A percentile compares a stretch with the other conserved stretches of the same genome.
phyloP scores from a whole-genome alignment of 2,329 filamentous ascomycete genomes.

The Aureobasidium zeae region DNA sequence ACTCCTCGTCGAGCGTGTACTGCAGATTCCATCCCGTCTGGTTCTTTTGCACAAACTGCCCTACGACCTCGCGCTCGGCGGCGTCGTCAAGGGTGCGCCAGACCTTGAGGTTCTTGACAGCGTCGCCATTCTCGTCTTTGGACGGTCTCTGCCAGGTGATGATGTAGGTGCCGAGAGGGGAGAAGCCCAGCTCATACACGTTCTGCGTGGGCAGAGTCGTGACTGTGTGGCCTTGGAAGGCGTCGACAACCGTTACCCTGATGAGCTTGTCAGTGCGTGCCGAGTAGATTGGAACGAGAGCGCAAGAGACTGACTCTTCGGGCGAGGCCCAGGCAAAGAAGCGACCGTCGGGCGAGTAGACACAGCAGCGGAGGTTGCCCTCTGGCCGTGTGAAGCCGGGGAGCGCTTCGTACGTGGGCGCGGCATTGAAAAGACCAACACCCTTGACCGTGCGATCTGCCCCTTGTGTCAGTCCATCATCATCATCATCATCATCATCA shows the following conservation, averaged over 20 bases:
- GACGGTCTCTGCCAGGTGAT: constrained; percentile 92
- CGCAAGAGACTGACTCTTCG: constrained; percentile 49
- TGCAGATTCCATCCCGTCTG: constrained; percentile 96
- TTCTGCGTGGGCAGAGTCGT: constrained; percentile 68
- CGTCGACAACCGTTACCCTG: constrained; percentile 75
- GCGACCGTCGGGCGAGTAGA: constrained; percentile 89
- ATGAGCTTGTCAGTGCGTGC: constrained; percentile 17
- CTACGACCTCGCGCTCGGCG: constrained; percentile 61
- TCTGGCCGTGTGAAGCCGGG: constrained; percentile 72
- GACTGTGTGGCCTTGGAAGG: constrained; percentile 64
- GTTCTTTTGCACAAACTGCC: constrained; percentile 88
- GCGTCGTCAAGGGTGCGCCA: constrained; percentile 74
- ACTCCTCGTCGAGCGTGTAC: constrained; percentile 87
- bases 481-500: too few species aligned
- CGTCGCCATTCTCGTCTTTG: constrained; percentile 90
- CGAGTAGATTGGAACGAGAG: constrained; percentile 3
- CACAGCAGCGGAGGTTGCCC: constrained; percentile 88
- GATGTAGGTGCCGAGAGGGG: constrained; percentile 80
- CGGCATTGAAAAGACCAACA: constrained; percentile 87
- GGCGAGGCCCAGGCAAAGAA: constrained; percentile 93
- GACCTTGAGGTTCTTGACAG: constrained; percentile 92
- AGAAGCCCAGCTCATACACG: constrained; percentile 92
- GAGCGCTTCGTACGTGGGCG: constrained; percentile 76
- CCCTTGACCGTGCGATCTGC: constrained; percentile 86
- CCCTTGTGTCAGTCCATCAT: constrained; percentile 15